phyloP scores from a whole-genome alignment of 176 grass and related monocot species.

The Zea mays region DNA sequence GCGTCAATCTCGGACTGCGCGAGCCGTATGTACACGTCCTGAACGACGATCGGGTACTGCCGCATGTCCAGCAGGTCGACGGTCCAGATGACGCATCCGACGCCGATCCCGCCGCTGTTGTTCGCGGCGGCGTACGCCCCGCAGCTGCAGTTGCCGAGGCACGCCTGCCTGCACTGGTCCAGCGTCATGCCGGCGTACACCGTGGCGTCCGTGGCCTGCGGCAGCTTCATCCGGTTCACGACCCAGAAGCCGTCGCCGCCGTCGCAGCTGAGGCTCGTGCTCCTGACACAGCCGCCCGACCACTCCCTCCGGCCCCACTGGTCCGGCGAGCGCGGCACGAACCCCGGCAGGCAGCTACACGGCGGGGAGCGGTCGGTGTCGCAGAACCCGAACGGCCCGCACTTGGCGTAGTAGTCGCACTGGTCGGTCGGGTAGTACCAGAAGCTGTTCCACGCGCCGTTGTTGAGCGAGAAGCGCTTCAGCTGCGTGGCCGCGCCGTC shows the following conservation, averaged over 20 bases:
- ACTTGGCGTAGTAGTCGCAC: slow-evolving; percentile 48
- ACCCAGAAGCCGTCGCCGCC: slow-evolving; percentile 44
- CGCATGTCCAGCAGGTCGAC: slow-evolving; percentile 58
- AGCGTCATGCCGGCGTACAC: slow-evolving; percentile 36
- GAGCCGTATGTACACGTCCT: slow-evolving; percentile 56
- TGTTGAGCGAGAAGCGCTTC: slow-evolving; percentile 27
- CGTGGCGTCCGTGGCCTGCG: slow-evolving; percentile 42
- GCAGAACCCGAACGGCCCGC: slow-evolving; percentile 55
- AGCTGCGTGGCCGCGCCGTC: slow-evolving; percentile 17
- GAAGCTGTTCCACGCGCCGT: slow-evolving; percentile 33
- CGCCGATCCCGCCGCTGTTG: slow-evolving; percentile 35
- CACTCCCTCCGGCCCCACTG: slow-evolving; percentile 37
- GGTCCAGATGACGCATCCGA: slow-evolving; percentile 47
- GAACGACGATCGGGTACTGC: slow-evolving; percentile 21
- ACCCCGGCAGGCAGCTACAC: slow-evolving; percentile 56
- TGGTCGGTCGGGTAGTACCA: slow-evolving; percentile 56
- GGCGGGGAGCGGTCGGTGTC: neutral
- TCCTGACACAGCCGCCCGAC: slow-evolving; percentile 44
- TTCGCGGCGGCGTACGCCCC: slow-evolving; percentile 44
- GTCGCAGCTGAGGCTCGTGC: slow-evolving; percentile 43
- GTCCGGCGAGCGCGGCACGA: slow-evolving; percentile 36
- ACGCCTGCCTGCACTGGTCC: slow-evolving; percentile 48
- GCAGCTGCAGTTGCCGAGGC: slow-evolving; percentile 52
- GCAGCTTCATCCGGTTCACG: slow-evolving; percentile 54
- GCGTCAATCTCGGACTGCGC: slow-evolving; percentile 50